Base-by-base conservation (phyloP, 2,329 filamentous ascomycete genomes). In the Emmonsiellopsis sp. region DNA sequence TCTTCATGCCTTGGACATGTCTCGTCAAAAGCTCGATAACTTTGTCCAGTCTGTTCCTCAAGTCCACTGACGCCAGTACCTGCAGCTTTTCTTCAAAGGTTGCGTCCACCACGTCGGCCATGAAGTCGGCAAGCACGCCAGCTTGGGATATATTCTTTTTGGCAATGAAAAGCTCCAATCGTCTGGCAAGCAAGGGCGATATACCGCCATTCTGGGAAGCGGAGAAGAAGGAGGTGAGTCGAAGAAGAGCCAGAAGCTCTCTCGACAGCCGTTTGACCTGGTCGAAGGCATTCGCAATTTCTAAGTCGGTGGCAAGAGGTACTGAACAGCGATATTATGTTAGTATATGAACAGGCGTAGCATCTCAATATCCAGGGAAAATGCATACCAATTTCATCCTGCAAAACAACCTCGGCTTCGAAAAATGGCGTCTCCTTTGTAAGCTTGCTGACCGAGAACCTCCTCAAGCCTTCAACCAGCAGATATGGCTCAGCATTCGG, bases 21-120 rank as follows among this genome's bases (percentile, higher is more conserved):
- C 87, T 83, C 62, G 87, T 85, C 40, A 98, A 73, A 36, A 97
- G 78, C 63, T 91, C 88, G 53, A 94, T 85, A 13, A 95, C 89
- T 61, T 85, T 86, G 57, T 86, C 82, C 52, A 97, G 77, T 39
- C 93, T 80, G 46, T 86, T 82, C 60, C 87, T 87, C 46, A 93
- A 77, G 62, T 91, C 84, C 5, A 94, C 71, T 0, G 90, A 84
- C n/a, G 88, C 82, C 37, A 98, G 76, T 13, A 98, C 82, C 53
- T 87, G 83, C 52, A 98, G 77, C 69, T 95, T 96, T 66, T 98
- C 93, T 68, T 95, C 89, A 58, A 94, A 87, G 8, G 83, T 86
- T 49, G 87, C 85, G 58, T 95, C 89, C 2, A 95, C 82, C 27
- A 97, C 81, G 65, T 95, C 95, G 40, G 89, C 86, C 89, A 98